Conservation (phyloP, 2,329 filamentous ascomycete genomes). For the Diaporthe nobilis region DNA sequence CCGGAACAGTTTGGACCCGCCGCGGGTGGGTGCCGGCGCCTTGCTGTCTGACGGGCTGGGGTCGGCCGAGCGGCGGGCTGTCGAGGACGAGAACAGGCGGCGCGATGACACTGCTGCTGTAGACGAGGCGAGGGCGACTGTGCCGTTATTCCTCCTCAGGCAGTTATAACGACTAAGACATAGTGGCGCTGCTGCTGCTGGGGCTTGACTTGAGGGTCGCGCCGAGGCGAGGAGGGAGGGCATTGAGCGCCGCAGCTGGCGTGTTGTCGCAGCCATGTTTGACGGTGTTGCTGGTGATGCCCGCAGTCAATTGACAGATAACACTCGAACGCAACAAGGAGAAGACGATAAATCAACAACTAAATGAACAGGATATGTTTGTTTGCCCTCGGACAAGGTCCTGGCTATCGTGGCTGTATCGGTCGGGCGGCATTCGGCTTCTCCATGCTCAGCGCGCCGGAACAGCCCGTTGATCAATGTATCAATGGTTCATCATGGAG, state of each 20-base stretch:
- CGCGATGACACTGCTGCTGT: neutral
- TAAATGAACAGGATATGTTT: neutral
- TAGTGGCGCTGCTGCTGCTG: slow-evolving; percentile 25
- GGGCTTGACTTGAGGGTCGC: neutral
- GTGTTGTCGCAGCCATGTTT: slow-evolving; percentile 35
- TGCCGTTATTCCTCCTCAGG: slow-evolving; percentile 18
- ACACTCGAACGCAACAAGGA: too few relatives aligned
- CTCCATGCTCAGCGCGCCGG: slow-evolving; percentile 20
- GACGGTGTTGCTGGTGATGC: neutral
- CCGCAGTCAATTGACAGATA: neutral
- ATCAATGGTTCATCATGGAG: neutral
- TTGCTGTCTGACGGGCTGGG: slow-evolving; percentile 1
- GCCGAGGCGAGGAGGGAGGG: slow-evolving; percentile 30
- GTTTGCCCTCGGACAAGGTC: neutral
- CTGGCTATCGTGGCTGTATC: slow-evolving; percentile 11
- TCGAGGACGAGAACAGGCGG: slow-evolving; percentile 36
- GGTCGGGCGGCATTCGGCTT: slow-evolving; percentile 8
- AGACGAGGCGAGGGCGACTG: neutral
- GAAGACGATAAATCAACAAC: neutral
- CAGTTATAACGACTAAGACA: slow-evolving; percentile 11
- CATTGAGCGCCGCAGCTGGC: slow-evolving; percentile 39
- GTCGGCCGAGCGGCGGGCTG: neutral
- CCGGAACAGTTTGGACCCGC: slow-evolving; percentile 62
- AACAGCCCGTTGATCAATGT: slow-evolving; percentile 7
- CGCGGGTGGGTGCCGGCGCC: slow-evolving; percentile 45